Evolutionary conservation across 2,329 filamentous ascomycete genomes (phyloP).

Genomic region (Endoconidiophora polonica): DNA sequence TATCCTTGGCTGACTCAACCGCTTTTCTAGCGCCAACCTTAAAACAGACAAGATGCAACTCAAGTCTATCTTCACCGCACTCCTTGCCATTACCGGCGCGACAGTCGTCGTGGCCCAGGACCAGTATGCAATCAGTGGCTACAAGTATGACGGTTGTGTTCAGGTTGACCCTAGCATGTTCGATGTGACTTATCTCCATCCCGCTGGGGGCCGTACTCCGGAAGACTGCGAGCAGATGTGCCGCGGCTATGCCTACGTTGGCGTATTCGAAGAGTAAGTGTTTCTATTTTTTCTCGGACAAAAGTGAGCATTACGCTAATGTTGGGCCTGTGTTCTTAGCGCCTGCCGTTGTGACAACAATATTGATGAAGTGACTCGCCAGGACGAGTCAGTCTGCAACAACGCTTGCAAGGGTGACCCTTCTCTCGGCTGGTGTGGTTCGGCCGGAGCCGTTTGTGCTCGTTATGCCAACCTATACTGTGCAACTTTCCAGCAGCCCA

Average conservation of each 20-base stretch:
- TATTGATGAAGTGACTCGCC: constrained; percentile 8
- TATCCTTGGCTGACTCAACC: no score
- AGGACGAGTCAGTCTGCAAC: constrained; percentile 12
- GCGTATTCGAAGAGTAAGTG: constrained; percentile 13
- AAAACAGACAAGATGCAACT: constrained; percentile 6
- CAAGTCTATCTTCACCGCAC: background rate
- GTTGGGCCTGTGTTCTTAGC: background rate
- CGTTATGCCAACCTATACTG: constrained; percentile 13
- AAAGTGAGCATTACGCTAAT: background rate
- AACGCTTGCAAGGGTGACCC: constrained; percentile 12
- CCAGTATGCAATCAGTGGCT: constrained; percentile 8
- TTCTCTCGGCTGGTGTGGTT: constrained; percentile 12
- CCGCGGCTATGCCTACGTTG: constrained; percentile 12
- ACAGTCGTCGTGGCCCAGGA: constrained; percentile 9
- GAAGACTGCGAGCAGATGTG: constrained; percentile 13
- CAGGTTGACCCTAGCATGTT: constrained; percentile 4
- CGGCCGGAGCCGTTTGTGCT: constrained; percentile 4
- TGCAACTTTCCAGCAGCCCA: constrained; percentile 1
- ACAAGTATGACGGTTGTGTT: constrained; percentile 13
- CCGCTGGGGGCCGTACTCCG: constrained; percentile 12
- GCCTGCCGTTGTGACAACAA: constrained; percentile 13
- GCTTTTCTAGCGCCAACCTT: no score
- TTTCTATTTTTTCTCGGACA: background rate
- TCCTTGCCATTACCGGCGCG: background rate
- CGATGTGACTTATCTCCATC: constrained; percentile 3